These are phyloP conservation scores for Penicillium crystallinum DNA, from an alignment of 495 filamentous ascomycete genomes.

Conservation along the genomic window DNA sequence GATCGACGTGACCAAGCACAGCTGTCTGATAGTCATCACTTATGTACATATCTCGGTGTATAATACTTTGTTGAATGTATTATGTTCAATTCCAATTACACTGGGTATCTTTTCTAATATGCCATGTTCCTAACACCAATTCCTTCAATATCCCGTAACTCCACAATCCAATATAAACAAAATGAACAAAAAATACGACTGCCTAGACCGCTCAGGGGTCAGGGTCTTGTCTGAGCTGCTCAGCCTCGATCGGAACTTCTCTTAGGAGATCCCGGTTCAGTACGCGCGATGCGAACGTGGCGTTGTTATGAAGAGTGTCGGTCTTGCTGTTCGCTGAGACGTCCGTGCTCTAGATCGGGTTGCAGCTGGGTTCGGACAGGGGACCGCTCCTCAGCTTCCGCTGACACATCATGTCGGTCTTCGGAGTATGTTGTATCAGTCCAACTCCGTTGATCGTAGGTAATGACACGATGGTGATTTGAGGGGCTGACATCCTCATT, in stretches of 20 bases:
- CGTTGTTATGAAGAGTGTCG: not conserved
- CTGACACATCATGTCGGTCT: slow-evolving; percentile 5
- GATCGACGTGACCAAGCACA: not conserved
- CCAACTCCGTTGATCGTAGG: slow-evolving; percentile 18
- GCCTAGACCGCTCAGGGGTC: not conserved
- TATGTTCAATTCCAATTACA: not conserved
- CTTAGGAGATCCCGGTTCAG: not conserved
- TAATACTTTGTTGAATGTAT: not conserved
- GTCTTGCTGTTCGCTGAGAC: not conserved
- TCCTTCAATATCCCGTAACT: not conserved
- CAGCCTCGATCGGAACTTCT: not conserved
- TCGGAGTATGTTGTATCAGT: slow-evolving; percentile 17
- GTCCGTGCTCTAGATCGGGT: not conserved
- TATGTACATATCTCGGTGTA: not conserved
- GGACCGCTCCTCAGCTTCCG: not conserved
- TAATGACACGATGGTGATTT: not conserved
- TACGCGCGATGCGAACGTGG: not conserved
- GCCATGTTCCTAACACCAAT: not conserved
- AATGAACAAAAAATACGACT: not conserved
- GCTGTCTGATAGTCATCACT: not conserved
- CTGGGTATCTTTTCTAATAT: slow-evolving; percentile 5
- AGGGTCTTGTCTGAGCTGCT: not conserved
- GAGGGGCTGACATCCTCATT: slow-evolving; percentile 20
- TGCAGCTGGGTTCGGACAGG: not conserved
- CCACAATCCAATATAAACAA: not conserved